Evolutionary conservation across 768 basidiomycete genomes (phyloP).

Genomic region (Termitomyces heimii): DNA sequence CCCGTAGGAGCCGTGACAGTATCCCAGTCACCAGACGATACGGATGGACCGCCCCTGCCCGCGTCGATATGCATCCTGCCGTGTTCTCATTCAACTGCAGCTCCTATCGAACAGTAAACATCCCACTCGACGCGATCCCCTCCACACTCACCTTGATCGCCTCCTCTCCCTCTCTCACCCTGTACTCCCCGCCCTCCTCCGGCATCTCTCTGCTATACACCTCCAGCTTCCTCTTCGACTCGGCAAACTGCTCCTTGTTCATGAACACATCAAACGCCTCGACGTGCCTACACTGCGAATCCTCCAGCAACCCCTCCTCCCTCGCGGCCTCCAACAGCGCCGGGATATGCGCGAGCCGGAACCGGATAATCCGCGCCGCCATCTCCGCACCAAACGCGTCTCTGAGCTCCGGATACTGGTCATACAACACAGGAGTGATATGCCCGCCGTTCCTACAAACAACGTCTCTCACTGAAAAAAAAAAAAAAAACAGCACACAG

Average conservation of each 20-base stretch:
- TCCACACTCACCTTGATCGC: constrained; percentile 21
- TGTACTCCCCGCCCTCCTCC: constrained; percentile 31
- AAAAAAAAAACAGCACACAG: background rate
- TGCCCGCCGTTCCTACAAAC: constrained; percentile 62
- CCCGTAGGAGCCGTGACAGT: constrained; percentile 42
- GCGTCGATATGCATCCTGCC: constrained; percentile 45
- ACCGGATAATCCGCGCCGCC: constrained; percentile 52
- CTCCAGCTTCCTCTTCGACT: constrained; percentile 36
- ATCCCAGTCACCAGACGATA: constrained; percentile 65
- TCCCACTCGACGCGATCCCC: too few species aligned
- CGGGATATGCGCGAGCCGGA: constrained; percentile 53
- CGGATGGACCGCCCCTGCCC: constrained; percentile 61
- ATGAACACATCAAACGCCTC: constrained; percentile 56
- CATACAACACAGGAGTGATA: constrained; percentile 52
- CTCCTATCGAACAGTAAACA: constrained; percentile 26
- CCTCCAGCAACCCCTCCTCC: constrained; percentile 45
- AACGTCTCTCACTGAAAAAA: too few species aligned
- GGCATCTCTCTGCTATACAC: constrained; percentile 47
- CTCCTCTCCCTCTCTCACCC: constrained; percentile 24
- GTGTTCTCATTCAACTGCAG: constrained; percentile 40
- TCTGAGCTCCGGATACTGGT: constrained; percentile 48
- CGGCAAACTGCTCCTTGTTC: constrained; percentile 31
- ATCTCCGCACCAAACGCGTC: constrained; percentile 34
- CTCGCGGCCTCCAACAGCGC: constrained; percentile 42
- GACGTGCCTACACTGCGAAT: constrained; percentile 53